Evolutionary conservation across 2,329 filamentous ascomycete species (phyloP).

Genomic region (Pseudofabraea citricarpa): DNA sequence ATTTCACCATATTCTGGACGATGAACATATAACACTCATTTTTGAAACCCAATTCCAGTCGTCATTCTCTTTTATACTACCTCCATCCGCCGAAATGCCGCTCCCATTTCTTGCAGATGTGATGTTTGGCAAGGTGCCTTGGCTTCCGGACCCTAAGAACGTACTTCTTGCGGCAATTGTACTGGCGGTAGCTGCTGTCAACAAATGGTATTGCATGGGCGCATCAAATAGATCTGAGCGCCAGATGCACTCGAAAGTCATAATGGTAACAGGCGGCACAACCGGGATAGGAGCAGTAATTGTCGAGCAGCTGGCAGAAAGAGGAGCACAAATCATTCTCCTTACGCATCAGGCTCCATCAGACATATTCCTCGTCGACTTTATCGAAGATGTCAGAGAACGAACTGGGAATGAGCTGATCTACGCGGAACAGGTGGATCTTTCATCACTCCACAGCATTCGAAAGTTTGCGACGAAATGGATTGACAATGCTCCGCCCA

Average conservation of each 20-base stretch:
- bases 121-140: constrained; percentile 16
- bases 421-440: constrained; percentile 91
- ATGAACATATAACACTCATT: neutral
- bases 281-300: constrained; percentile 83
- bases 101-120: constrained; percentile 24
- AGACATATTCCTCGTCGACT: constrained; percentile 88
- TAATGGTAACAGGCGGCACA: constrained; percentile 91
- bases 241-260: constrained; percentile 86
- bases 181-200: constrained; percentile 44
- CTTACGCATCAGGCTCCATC: constrained; percentile 76
- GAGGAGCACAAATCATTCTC: constrained; percentile 87
- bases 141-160: constrained; percentile 29
- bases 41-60: neutral
- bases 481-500: constrained; percentile 90
- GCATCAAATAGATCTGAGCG: constrained; percentile 70
- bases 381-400: constrained; percentile 79
- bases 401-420: constrained; percentile 79
- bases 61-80: neutral
- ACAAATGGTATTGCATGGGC: constrained; percentile 78
- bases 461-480: constrained; percentile 93
- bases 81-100: too few relatives aligned
- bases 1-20: neutral
- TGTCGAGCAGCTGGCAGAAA: constrained; percentile 66
- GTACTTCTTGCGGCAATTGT: constrained; percentile 49
- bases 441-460: constrained; percentile 83